Conservation (phyloP, 2,329 filamentous ascomycete species). For the Ascochyta rabiei region DNA sequence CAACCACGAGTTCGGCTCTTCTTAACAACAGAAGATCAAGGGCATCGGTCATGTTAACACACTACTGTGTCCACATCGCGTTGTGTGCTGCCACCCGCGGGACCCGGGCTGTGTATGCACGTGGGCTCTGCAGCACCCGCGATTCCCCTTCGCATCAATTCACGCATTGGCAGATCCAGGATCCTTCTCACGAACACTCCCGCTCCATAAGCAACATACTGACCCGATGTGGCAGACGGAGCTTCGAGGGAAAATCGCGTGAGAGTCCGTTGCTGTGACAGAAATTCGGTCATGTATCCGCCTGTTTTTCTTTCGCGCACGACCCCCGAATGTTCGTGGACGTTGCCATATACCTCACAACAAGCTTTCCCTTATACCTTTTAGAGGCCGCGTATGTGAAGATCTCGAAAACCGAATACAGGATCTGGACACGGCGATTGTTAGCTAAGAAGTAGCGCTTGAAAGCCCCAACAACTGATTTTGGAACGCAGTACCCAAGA, state of each 20-base stretch:
- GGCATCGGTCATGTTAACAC: not conserved
- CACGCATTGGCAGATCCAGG: conserved; percentile 1
- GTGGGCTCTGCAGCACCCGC: not conserved
- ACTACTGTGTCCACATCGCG: not conserved
- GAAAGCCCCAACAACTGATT: conserved; percentile 5
- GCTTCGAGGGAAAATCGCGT: not conserved
- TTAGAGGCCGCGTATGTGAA: not conserved
- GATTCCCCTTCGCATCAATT: not conserved
- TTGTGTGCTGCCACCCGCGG: conserved; percentile 1
- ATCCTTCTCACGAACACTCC: conserved; percentile 6
- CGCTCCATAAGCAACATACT: conserved; percentile 6
- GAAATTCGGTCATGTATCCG: not conserved
- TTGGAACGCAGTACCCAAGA: conserved; percentile 13
- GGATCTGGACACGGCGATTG: conserved; percentile 7
- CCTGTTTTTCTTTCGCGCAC: not conserved
- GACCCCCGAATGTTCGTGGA: not conserved
- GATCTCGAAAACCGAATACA: conserved; percentile 5
- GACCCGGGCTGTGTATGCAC: not conserved
- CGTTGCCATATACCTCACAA: not conserved
- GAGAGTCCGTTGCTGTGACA: not conserved
- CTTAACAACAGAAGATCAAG: not conserved
- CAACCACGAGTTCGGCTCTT: too few relatives aligned
- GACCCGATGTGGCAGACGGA: not conserved
- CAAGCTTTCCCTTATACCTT: not conserved
- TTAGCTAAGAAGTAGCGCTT: not conserved